Evolutionary conservation across 495 filamentous ascomycete genomes (phyloP), one percentile per base, ranked within the genome.

Genomic region (Penicillium antarcticum): DNA sequence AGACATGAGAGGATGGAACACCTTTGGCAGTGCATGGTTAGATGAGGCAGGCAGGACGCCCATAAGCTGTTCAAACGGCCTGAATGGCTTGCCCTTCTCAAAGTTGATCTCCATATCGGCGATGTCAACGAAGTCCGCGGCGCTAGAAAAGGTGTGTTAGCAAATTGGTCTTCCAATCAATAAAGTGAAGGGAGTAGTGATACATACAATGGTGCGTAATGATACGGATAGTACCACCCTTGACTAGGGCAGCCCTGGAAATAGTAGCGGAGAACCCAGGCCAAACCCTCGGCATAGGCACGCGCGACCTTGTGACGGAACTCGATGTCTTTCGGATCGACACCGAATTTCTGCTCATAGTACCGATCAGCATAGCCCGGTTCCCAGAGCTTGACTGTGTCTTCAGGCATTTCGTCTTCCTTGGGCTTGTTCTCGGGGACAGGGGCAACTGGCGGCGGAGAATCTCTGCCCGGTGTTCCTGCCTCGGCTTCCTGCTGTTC

Each of bases 191-290:
- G 19, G 2, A n/a, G 19, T n/a, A 1, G 23, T 12, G 10, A 24
- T 12, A 24, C 19, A 41, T 19, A 42, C 14, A 26, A 24, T 10
- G 94, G 94, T 4, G 94, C 95, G 62, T 99, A 99, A 66, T 99
- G 94, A 63, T 97, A 92, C 1, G 94, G 94, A 61, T 96, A 99
- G 63, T 91, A 99, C 94, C 94, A 99, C 43, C 87, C 92, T 94
- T 95, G 97, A 2, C 89, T 95, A 10, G 95, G 90, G 60, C 94
- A 97, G 14, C 95, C 94, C 68, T 99, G 94, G 66, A 96, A 95
- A 68, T 99, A 99, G 63, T 99, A 99, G 14, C 87, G 76, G 19
- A 99, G 73, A n/a, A 97, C 94, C 94, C 95, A 99, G 31, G 87
- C 87, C n/a, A 97, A 80, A 40, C 94, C 94, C 74, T 96, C 89